Percentiles rank a stretch among this genome's conserved stretches.
Conservation (phyloP, 805 yeast species). For the Candida railenensis region DNA sequence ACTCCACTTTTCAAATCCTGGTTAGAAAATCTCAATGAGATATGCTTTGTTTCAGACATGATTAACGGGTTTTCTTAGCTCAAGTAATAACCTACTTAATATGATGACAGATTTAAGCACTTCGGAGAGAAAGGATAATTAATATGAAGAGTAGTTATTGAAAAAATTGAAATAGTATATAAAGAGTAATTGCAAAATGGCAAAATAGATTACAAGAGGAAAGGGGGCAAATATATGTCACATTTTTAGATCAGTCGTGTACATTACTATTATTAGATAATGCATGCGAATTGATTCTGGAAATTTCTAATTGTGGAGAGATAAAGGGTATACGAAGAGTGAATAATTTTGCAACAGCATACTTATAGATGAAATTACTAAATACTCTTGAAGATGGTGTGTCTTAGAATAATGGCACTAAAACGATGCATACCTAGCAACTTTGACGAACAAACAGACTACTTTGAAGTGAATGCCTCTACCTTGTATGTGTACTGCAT, state of each 20-base stretch:
- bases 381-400: too few species aligned
- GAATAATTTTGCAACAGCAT: not conserved
- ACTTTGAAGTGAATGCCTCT: too few species aligned
- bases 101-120: too few species aligned
- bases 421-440: too few species aligned
- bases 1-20: not conserved
- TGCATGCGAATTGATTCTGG: not conserved
- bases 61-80: not conserved
- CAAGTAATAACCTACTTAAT: too few species aligned
- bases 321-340: not conserved
- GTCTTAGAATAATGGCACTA: too few species aligned
- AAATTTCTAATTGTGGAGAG: conserved; percentile 3
- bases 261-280: not conserved
- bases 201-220: not conserved
- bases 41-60: conserved; percentile 2
- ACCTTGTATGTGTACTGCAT: too few species aligned
- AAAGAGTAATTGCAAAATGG: not conserved
- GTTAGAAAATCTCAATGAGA: not conserved
- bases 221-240: conserved; percentile 5
- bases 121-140: too few species aligned
- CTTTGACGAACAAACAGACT: too few species aligned
- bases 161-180: too few species aligned
- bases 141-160: too few species aligned
- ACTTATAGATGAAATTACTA: too few species aligned
- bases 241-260: not conserved